Percentiles rank a stretch among this genome's conserved stretches.
Evolutionary conservation across 2,329 filamentous ascomycete genomes (phyloP).

Genomic region (Stachybotrys chlorohalonatus): DNA sequence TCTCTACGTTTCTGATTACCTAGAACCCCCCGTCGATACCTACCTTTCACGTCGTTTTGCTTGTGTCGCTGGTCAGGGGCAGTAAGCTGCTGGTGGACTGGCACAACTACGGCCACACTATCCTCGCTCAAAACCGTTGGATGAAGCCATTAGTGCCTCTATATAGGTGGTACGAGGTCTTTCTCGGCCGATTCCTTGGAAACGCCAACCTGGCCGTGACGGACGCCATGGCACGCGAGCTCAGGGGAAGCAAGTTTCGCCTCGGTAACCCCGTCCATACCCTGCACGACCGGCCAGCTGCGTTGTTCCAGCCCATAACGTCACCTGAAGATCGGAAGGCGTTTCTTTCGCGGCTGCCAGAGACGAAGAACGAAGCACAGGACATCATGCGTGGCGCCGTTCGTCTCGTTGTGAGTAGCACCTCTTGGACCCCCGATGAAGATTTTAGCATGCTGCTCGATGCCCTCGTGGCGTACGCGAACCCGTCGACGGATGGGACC

Average conservation of each 20-base stretch:
- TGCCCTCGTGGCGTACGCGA: conserved; percentile 68
- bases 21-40: conserved; percentile 94
- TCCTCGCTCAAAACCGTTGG: conserved; percentile 58
- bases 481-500: conserved; percentile 30
- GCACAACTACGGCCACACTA: conserved; percentile 98
- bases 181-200: conserved; percentile 58
- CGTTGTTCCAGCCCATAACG: conserved; percentile 66
- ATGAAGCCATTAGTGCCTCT: conserved; percentile 68
- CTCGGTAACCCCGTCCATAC: conserved; percentile 58
- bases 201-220: conserved; percentile 80
- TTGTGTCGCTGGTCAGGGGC: conserved; percentile 67
- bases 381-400: conserved; percentile 49
- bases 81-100: conserved; percentile 86
- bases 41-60: conserved; percentile 65
- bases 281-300: conserved; percentile 78
- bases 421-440: conserved; percentile 95
- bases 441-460: conserved; percentile 85
- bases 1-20: conserved; percentile 2
- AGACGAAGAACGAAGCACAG: conserved; percentile 51
- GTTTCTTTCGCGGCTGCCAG: conserved; percentile 58
- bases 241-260: conserved; percentile 54
- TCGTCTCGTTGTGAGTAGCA: conserved; percentile 79
- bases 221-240: conserved; percentile 71
- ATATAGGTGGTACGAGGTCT: conserved; percentile 68
- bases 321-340: conserved; percentile 33